Percentiles rank a stretch among this genome's conserved stretches.
phyloP scores from a whole-genome alignment of 371 early-diverging fungal species.

The Mortierella polycephala region DNA sequence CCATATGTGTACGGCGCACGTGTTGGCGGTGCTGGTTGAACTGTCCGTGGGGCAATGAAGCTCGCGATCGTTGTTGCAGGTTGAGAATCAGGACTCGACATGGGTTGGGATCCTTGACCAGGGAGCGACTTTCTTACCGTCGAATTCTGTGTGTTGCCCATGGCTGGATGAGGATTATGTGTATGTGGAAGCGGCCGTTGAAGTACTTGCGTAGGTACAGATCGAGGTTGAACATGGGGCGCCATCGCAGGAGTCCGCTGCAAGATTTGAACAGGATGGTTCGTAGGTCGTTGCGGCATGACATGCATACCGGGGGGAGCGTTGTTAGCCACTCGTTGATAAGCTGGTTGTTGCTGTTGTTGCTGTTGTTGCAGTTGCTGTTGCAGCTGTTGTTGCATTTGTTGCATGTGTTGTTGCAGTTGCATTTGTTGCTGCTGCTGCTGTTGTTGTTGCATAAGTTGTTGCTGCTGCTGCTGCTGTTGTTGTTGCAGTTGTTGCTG shows the following conservation, averaged over 20 bases:
- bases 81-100: constrained; percentile 29
- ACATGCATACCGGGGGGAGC: constrained; percentile 18
- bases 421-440: constrained; percentile 11
- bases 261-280: constrained; percentile 52
- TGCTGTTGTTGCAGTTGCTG: constrained; percentile 4
- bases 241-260: constrained; percentile 40
- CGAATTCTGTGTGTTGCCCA: constrained; percentile 8
- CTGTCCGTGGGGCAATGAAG: constrained; percentile 43
- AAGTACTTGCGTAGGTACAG: constrained; percentile 50
- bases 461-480: constrained; percentile 14
- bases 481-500: neutral
- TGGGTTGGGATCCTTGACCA: constrained; percentile 17
- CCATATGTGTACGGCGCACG: constrained; percentile 46
- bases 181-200: constrained; percentile 40
- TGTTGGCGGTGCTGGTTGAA: constrained; percentile 33
- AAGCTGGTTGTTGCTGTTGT: constrained; percentile 11
- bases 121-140: constrained; percentile 24
- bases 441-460: too few species aligned
- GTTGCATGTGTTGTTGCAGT: neutral
- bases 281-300: constrained; percentile 14
- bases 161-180: constrained; percentile 6
- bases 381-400: neutral
- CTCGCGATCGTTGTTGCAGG: constrained; percentile 33
- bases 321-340: constrained; percentile 8
- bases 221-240: constrained; percentile 40